Base-by-base conservation (phyloP, 2,329 filamentous ascomycete genomes). In the Gnomoniopsis smithogilvyi region DNA sequence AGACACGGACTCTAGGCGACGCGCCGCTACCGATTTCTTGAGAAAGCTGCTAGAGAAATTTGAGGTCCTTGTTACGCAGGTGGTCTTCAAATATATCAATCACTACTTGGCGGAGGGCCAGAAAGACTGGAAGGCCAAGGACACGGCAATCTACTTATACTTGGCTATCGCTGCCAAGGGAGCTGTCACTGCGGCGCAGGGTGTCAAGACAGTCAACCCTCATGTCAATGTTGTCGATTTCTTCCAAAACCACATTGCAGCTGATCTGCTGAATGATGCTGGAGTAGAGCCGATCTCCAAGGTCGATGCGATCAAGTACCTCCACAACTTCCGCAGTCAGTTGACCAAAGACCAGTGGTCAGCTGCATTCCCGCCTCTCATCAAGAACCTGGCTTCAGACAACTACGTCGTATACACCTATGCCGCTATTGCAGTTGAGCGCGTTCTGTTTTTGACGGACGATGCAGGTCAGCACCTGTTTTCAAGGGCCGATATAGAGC, bases 321-420 rank as follows among this genome's bases (percentile, higher is more conserved):
- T 99, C 43, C 96, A 99, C 79, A 91, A 90, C 48, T 99, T 99
- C 85, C 89, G 95, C 68, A 96, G 92, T 71, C 92, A 97, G 70
- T 82, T 99, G 62, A 94, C 92, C 19, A 91, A 91, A 71, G 88
- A 93, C 36, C 91, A 97, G 72, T 98, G 95, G 92, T 89, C 90
- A 67, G 86, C 88, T 59, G 93, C 93, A 1, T 91, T 99, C 69
- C 89, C 91, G 14, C 87, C 96, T 19, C 81, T 99, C 46, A 92
- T 98, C 55, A 91, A 95, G 70, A 96, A 97, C 70, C 80, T 99
- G 65, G 91, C 86, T 62, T 96, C 92, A 2, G 82, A 87, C 22
- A 95, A 97, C 73, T 98, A 97, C 68, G 95, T 98, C 59, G 92
- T 98, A 45, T 97, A 99, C 76, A 97, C 93, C 0, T 99, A 99